Conservation (phyloP, 1,139 yeast genomes). For the Eremothecium coryli region DNA sequence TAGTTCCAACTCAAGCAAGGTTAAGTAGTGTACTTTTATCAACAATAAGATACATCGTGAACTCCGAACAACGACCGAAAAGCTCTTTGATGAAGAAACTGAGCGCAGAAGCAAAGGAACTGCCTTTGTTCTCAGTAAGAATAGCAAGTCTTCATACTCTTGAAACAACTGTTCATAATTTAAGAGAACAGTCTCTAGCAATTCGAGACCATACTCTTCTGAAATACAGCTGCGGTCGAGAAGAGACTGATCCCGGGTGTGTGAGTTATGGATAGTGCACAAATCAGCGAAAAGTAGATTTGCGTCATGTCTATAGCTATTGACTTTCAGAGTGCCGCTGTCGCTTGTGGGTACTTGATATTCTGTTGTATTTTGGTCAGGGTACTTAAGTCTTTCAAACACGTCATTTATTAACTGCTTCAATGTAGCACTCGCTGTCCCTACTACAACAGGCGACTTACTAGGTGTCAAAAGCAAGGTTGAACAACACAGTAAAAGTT, state of each 20-base stretch:
- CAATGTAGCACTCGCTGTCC: slow-evolving; percentile 87
- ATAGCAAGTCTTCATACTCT: slow-evolving; percentile 55
- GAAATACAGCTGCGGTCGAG: slow-evolving; percentile 48
- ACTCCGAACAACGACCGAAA: slow-evolving; percentile 62
- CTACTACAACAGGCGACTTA: slow-evolving; percentile 69
- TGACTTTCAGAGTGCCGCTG: slow-evolving; percentile 37
- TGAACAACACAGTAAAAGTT: slow-evolving; percentile 61
- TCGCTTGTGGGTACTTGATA: slow-evolving; percentile 39
- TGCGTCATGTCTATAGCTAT: slow-evolving; percentile 57
- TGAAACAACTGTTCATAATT: slow-evolving; percentile 51
- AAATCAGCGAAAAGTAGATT: slow-evolving; percentile 60
- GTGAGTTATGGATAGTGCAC: slow-evolving; percentile 53
- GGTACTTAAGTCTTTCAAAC: slow-evolving; percentile 54
- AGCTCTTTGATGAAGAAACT: slow-evolving; percentile 52
- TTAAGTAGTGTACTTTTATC: slow-evolving; percentile 47
- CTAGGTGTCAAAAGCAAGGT: slow-evolving; percentile 53
- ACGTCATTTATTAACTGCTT: slow-evolving; percentile 73
- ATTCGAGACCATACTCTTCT: slow-evolving; percentile 65
- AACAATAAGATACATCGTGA: slow-evolving; percentile 60
- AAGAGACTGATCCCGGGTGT: slow-evolving; percentile 42
- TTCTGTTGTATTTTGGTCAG: slow-evolving; percentile 21
- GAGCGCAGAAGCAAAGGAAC: slow-evolving; percentile 68
- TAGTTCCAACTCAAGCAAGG: slow-evolving; percentile 59
- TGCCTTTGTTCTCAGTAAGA: slow-evolving; percentile 53
- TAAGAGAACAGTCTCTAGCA: slow-evolving; percentile 52